phyloP scores from a whole-genome alignment of 805 yeast genomes.

The Lipomyces starkeyi region DNA sequence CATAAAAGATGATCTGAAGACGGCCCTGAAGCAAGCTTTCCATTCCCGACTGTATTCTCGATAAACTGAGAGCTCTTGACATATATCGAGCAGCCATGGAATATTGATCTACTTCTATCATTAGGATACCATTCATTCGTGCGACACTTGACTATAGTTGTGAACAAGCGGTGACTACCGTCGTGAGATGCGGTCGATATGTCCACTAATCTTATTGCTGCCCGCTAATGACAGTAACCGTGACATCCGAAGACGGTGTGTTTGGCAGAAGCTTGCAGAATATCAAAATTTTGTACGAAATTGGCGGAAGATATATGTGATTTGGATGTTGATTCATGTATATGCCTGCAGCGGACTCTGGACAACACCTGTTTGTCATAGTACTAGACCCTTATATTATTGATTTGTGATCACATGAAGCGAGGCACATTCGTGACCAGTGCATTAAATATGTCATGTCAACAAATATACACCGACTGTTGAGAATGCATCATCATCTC shows the following conservation, averaged over 20 bases:
- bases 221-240: not conserved
- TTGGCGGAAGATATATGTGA: no score
- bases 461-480: no score
- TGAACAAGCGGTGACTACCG: not conserved
- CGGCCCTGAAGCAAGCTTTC: constrained; percentile 1
- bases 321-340: no score
- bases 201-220: not conserved
- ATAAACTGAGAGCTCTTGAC: not conserved
- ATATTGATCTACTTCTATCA: not conserved
- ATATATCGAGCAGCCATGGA: not conserved
- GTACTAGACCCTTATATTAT: not conserved
- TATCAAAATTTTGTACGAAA: not conserved
- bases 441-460: no score
- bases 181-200: not conserved
- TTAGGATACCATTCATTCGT: not conserved
- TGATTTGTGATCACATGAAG: no score
- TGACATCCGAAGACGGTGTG: not conserved
- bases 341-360: no score
- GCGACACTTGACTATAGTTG: not conserved
- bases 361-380: not conserved
- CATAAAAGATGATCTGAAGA: not conserved
- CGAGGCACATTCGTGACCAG: no score
- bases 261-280: not conserved
- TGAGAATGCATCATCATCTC: no score
- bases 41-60: not conserved